phyloP scores from a whole-genome alignment of 371 early-diverging fungal species.

The Lichtheimia ornata region DNA sequence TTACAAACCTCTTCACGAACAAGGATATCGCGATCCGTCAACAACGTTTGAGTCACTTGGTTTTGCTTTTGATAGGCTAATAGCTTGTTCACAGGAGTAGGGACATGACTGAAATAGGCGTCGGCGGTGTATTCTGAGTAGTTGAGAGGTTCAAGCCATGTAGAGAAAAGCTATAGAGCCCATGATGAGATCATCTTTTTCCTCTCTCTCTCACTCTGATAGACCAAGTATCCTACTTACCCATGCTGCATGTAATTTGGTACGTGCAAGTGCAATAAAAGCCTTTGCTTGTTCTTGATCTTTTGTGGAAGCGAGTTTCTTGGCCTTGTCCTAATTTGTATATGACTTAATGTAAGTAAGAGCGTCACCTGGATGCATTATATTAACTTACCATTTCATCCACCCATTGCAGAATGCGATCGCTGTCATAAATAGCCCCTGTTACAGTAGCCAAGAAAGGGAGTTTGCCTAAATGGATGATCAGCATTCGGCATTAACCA shows the following conservation, averaged over 20 bases:
- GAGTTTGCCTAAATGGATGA: constrained; percentile 28
- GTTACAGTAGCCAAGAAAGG: constrained; percentile 45
- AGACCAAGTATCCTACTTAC: constrained; percentile 22
- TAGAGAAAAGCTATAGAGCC: constrained; percentile 37
- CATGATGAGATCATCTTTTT: neutral
- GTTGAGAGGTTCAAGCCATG: constrained; percentile 52
- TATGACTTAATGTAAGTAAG: neutral
- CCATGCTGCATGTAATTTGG: constrained; percentile 45
- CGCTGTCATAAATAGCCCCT: constrained; percentile 33
- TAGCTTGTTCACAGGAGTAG: constrained; percentile 35
- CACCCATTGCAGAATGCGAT: constrained; percentile 43
- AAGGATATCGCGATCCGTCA: constrained; percentile 45
- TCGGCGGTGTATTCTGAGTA: constrained; percentile 30
- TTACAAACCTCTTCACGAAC: constrained; percentile 48
- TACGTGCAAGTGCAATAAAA: constrained; percentile 38
- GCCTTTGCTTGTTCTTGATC: constrained; percentile 43
- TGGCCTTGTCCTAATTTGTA: constrained; percentile 26
- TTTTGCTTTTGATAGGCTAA: constrained; percentile 40
- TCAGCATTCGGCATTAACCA: too few species aligned
- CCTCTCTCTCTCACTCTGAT: neutral
- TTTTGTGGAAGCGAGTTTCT: constrained; percentile 14
- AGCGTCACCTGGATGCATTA: neutral
- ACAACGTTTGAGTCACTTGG: constrained; percentile 29
- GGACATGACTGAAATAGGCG: constrained; percentile 44
- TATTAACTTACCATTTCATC: constrained; percentile 29